phyloP scores from a whole-genome alignment of 1,139 yeast genomes.

The Sugiyamaella neomexicana region DNA sequence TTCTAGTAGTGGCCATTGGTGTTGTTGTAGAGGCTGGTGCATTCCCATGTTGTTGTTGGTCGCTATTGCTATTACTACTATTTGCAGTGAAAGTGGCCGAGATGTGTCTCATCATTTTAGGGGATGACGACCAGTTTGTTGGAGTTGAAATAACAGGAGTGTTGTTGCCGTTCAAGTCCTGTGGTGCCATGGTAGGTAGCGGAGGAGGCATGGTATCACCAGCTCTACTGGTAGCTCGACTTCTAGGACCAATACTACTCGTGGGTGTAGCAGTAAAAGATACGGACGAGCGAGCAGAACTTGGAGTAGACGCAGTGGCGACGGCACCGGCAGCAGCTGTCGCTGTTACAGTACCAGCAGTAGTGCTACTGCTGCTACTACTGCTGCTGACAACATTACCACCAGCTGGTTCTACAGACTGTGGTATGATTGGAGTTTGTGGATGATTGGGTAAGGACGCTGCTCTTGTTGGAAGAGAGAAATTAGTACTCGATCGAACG shows the following conservation, averaged over 20 bases:
- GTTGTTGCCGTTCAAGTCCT: constrained; percentile 3
- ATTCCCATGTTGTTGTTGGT: neutral
- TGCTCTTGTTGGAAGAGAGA: constrained; percentile 1
- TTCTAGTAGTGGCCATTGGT: constrained; percentile 21
- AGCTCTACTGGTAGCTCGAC: constrained; percentile 33
- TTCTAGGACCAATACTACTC: constrained; percentile 21
- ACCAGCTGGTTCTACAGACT: constrained; percentile 1
- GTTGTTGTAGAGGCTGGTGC: no score
- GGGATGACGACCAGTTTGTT: constrained; percentile 13
- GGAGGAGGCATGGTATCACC: constrained; percentile 26
- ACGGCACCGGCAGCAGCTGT: neutral
- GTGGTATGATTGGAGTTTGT: constrained; percentile 12
- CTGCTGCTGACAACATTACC: no score
- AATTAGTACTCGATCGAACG: constrained; percentile 10
- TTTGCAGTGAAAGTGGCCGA: constrained; percentile 18
- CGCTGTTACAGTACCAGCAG: constrained; percentile 1
- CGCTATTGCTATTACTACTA: constrained; percentile 5
- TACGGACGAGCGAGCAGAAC: constrained; percentile 24
- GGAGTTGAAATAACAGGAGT: constrained; percentile 16
- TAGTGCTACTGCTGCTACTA: constrained; percentile 8
- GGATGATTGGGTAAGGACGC: constrained; percentile 9
- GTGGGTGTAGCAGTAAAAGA: constrained; percentile 22
- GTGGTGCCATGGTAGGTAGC: constrained; percentile 20
- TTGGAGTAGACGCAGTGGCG: constrained; percentile 11
- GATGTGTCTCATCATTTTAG: constrained; percentile 9